Evolutionary conservation across 2,329 filamentous ascomycete species (phyloP).

Genomic region (Domatiomyces catenatus): DNA sequence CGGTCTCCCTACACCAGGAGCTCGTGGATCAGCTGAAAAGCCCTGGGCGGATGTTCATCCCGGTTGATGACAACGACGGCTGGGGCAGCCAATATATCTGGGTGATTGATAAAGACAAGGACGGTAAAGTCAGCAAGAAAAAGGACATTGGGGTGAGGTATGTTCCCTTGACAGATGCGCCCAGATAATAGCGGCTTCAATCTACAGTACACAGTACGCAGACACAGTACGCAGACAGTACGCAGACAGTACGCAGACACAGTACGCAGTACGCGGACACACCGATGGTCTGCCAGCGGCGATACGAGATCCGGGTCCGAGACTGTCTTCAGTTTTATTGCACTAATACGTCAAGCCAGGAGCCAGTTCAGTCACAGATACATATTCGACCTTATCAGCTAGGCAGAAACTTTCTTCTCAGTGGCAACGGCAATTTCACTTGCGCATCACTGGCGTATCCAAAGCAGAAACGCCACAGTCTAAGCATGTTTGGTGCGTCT

Average conservation of each 20-base stretch:
- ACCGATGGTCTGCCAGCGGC: not conserved
- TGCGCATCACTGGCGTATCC: too few relatives aligned
- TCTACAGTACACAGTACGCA: too few relatives aligned
- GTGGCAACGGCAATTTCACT: too few relatives aligned
- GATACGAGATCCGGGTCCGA: not conserved
- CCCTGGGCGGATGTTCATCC: slow-evolving; percentile 61
- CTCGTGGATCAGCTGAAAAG: slow-evolving; percentile 62
- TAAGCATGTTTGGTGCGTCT: too few relatives aligned
- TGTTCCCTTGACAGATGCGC: slow-evolving; percentile 49
- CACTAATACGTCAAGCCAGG: too few relatives aligned
- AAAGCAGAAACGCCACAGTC: too few relatives aligned
- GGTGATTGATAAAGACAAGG: slow-evolving; percentile 46
- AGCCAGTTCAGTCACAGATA: too few relatives aligned
- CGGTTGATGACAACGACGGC: slow-evolving; percentile 34
- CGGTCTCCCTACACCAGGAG: slow-evolving; percentile 53
- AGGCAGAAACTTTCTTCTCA: too few relatives aligned
- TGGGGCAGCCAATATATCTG: slow-evolving; percentile 41
- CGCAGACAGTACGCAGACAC: too few relatives aligned
- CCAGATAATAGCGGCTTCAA: slow-evolving; percentile 15
- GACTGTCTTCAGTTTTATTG: not conserved
- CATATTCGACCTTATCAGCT: too few relatives aligned
- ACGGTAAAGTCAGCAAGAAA: slow-evolving; percentile 38
- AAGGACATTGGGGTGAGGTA: slow-evolving; percentile 48
- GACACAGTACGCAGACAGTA: too few relatives aligned
- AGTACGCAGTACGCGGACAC: too few relatives aligned